Percentiles rank a stretch among this genome's conserved stretches.
Evolutionary conservation across 495 filamentous ascomycete genomes (phyloP).

Genomic region (Poronia punctata): DNA sequence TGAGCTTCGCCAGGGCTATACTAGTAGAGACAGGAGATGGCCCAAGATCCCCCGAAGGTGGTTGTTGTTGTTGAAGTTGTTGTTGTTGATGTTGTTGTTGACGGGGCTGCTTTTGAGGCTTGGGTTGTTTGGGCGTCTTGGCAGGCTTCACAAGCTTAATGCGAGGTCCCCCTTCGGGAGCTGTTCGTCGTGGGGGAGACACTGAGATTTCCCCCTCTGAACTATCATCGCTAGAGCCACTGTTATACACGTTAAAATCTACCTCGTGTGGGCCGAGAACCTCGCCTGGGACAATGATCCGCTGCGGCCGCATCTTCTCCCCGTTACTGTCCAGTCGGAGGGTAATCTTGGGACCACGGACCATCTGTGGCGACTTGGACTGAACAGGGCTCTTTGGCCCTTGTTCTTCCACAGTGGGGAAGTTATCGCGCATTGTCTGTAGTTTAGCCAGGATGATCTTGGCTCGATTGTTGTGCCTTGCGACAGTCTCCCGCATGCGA

Average conservation of each 20-base stretch:
- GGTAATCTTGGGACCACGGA: constrained; percentile 56
- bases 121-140: constrained; percentile 32
- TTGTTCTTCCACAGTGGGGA: constrained; percentile 43
- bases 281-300: constrained; percentile 52
- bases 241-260: constrained; percentile 44
- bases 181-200: constrained; percentile 23
- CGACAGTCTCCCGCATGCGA: constrained; percentile 68
- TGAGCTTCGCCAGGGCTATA: constrained; percentile 66
- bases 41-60: constrained; percentile 23
- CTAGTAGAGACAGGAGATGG: constrained; percentile 64
- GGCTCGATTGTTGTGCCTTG: constrained; percentile 70
- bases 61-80: too few relatives aligned
- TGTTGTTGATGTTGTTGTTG: too few relatives aligned
- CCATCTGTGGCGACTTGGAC: constrained; percentile 47
- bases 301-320: constrained; percentile 35
- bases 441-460: constrained; percentile 76
- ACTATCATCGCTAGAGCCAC: constrained; percentile 36
- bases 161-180: constrained; percentile 27
- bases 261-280: constrained; percentile 53
- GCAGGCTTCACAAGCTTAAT: constrained; percentile 37
- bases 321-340: constrained; percentile 52
- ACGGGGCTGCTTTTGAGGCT: constrained; percentile 37
- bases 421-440: constrained; percentile 58
- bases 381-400: constrained; percentile 47
- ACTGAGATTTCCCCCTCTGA: constrained; percentile 26